phyloP scores from a whole-genome alignment of 2,329 filamentous ascomycete genomes.

The Claviceps arundinis region DNA sequence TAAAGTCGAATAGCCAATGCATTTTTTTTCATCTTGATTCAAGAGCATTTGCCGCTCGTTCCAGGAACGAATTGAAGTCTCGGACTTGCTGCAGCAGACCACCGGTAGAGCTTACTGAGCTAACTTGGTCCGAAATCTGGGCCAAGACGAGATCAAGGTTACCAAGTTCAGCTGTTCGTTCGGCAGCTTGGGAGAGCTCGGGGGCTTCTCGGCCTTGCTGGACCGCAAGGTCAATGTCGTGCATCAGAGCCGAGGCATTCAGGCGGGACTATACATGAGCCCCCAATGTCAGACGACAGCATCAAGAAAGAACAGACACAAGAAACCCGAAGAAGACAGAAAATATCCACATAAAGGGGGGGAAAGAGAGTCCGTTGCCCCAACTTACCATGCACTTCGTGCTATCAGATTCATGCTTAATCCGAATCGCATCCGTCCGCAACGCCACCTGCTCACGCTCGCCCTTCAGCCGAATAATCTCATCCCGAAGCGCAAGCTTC shows the following conservation, averaged over 20 bases:
- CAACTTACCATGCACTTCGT: slow-evolving; percentile 35
- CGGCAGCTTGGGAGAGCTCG: slow-evolving; percentile 29
- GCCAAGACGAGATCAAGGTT: slow-evolving; percentile 46
- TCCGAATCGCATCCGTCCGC: slow-evolving; percentile 49
- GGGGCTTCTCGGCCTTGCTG: slow-evolving; percentile 36
- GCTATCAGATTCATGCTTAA: slow-evolving; percentile 42
- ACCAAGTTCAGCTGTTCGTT: slow-evolving; percentile 36
- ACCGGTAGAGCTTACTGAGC: slow-evolving; percentile 33
- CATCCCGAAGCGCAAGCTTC: slow-evolving; percentile 42
- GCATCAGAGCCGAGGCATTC: slow-evolving; percentile 43
- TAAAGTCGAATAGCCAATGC: not conserved
- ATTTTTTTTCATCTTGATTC: slow-evolving; percentile 27
- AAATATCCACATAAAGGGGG: not conserved
- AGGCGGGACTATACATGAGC: slow-evolving; percentile 26
- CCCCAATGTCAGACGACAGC: not conserved
- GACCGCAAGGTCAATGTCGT: slow-evolving; percentile 47
- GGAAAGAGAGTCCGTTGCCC: not conserved
- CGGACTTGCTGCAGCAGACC: slow-evolving; percentile 42
- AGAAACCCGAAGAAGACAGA: not conserved
- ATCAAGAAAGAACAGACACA: not conserved
- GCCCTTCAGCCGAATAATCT: slow-evolving; percentile 43
- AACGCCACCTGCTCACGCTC: slow-evolving; percentile 50
- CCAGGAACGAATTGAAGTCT: slow-evolving; percentile 51
- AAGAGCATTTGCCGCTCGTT: slow-evolving; percentile 43
- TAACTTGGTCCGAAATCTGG: slow-evolving; percentile 40